Evolutionary conservation across 2,329 filamentous ascomycete genomes (phyloP).

Genomic region (Trichoderma sp.): DNA sequence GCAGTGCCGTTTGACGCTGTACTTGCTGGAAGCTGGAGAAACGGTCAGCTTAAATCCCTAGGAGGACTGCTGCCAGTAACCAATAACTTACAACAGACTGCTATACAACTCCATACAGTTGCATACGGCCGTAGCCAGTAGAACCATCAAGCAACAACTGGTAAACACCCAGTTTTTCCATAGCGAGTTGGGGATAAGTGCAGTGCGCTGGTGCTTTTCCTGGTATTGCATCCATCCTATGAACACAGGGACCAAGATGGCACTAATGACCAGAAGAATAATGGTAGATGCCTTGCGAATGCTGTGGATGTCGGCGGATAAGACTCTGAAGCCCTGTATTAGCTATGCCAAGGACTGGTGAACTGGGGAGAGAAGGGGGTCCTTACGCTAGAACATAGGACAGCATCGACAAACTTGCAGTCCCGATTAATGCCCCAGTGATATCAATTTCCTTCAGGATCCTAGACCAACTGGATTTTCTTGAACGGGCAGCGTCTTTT

Average conservation of each 20-base stretch:
- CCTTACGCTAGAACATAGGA: slow-evolving; percentile 53
- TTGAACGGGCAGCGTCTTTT: slow-evolving; percentile 21
- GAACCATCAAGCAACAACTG: slow-evolving; percentile 49
- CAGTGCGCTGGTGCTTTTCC: slow-evolving; percentile 43
- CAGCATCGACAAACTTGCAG: slow-evolving; percentile 44
- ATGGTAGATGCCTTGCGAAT: slow-evolving; percentile 46
- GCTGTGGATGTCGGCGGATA: slow-evolving; percentile 35
- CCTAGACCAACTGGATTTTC: slow-evolving; percentile 22
- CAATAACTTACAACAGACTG: slow-evolving; percentile 44
- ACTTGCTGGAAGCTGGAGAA: slow-evolving; percentile 48
- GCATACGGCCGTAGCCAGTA: slow-evolving; percentile 44
- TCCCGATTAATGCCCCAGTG: slow-evolving; percentile 48
- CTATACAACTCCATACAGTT: slow-evolving; percentile 47
- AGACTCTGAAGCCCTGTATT: slow-evolving; percentile 22
- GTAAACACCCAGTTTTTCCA: slow-evolving; percentile 59
- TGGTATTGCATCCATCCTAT: slow-evolving; percentile 52
- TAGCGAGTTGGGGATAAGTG: slow-evolving; percentile 59
- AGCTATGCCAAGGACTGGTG: background rate
- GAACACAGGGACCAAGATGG: slow-evolving; percentile 46
- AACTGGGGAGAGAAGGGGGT: slow-evolving; percentile 20
- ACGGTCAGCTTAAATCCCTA: background rate
- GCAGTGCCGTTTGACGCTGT: slow-evolving; percentile 43
- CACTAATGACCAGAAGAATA: slow-evolving; percentile 42
- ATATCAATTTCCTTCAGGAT: slow-evolving; percentile 45
- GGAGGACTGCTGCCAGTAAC: background rate